Evolutionary conservation across 805 yeast genomes (phyloP).

Genomic region (Metschnikowia chrysomelidarum): DNA sequence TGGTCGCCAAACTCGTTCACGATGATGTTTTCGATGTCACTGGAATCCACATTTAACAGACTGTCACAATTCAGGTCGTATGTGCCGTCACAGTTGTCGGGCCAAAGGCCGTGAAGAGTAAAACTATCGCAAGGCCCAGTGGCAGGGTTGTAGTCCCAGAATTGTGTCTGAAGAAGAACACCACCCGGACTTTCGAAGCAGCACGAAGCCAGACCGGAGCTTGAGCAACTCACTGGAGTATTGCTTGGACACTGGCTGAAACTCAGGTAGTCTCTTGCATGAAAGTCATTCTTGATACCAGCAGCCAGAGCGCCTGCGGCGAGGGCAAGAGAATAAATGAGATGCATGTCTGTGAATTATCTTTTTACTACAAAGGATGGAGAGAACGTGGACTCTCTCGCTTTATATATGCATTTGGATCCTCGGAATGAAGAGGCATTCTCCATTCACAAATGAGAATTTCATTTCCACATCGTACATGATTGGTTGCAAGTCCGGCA

Average conservation of each 20-base stretch:
- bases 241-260: constrained; percentile 5
- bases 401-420: too few species aligned
- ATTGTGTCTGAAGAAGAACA: constrained; percentile 39
- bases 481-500: too few species aligned
- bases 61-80: constrained; percentile 36
- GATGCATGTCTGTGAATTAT: not conserved
- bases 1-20: constrained; percentile 26
- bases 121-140: constrained; percentile 34
- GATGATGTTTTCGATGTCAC: constrained; percentile 26
- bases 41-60: constrained; percentile 22
- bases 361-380: too few species aligned
- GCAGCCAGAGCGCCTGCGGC: constrained; percentile 4
- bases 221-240: constrained; percentile 19
- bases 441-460: too few species aligned
- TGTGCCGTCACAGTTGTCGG: constrained; percentile 40
- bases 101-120: constrained; percentile 47
- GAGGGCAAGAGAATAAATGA: not conserved
- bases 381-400: too few species aligned
- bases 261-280: not conserved
- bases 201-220: constrained; percentile 46
- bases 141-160: constrained; percentile 37
- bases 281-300: not conserved
- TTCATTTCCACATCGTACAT: too few species aligned
- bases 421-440: too few species aligned
- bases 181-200: constrained; percentile 43